A percentile compares a stretch with the other conserved stretches of the same genome.
These are phyloP conservation scores for Boletellus ananiceps DNA, from an alignment of 768 basidiomycete genomes.

Conservation along the genomic window DNA sequence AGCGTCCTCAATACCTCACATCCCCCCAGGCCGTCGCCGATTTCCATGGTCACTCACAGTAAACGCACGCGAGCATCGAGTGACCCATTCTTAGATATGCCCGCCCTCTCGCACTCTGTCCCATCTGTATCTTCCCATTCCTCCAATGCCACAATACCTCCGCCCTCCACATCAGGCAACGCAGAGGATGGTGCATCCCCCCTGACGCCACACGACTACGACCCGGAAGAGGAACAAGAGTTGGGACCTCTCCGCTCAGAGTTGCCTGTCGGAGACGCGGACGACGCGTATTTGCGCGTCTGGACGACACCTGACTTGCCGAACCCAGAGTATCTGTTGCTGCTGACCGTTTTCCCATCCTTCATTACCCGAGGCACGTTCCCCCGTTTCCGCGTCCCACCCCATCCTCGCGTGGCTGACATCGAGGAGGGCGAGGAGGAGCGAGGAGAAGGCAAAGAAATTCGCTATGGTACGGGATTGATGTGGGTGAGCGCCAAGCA, in stretches of 20 bases:
- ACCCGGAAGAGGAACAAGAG: constrained; percentile 33
- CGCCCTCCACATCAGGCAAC: constrained; percentile 31
- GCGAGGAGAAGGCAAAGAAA: constrained; percentile 47
- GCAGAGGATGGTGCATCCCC: constrained; percentile 42
- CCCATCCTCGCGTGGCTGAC: constrained; percentile 43
- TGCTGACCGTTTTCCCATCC: constrained; percentile 71
- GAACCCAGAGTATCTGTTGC: constrained; percentile 66
- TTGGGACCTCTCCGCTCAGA: constrained; percentile 33
- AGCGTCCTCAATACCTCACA: constrained; percentile 26
- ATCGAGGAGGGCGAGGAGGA: constrained; percentile 68
- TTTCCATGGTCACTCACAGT: constrained; percentile 41
- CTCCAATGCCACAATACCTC: constrained; percentile 30
- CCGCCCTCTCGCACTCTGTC: constrained; percentile 50
- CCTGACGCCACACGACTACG: constrained; percentile 27
- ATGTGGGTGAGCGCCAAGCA: constrained; percentile 70
- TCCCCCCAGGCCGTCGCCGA: constrained; percentile 37
- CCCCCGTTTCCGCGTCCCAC: constrained; percentile 59
- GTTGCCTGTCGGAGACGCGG: constrained; percentile 29
- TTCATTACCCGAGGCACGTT: constrained; percentile 68
- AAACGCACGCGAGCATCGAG: constrained; percentile 72
- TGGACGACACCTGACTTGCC: constrained; percentile 81
- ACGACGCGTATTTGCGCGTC: constrained; percentile 58
- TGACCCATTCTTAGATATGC: constrained; percentile 77
- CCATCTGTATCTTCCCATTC: constrained; percentile 52
- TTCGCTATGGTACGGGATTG: constrained; percentile 76